Evolutionary conservation across 2,329 filamentous ascomycete genomes (phyloP).

Genomic region (Diaporthe amygdali): DNA sequence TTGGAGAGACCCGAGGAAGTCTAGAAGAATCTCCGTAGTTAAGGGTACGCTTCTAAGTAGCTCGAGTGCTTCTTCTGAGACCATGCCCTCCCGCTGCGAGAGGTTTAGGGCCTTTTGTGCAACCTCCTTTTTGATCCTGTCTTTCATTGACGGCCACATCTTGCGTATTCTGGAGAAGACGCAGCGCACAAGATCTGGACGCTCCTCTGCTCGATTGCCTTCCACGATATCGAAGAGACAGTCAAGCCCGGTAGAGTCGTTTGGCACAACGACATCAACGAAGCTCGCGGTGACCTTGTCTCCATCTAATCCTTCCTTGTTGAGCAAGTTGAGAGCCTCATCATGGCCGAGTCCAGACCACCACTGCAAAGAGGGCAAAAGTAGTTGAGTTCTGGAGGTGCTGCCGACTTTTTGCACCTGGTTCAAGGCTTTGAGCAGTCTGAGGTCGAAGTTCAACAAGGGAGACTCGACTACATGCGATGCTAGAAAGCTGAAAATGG

Average conservation of each 20-base stretch:
- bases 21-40: slow-evolving; percentile 72
- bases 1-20: slow-evolving; percentile 77
- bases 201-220: slow-evolving; percentile 43
- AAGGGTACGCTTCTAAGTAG: slow-evolving; percentile 76
- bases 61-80: slow-evolving; percentile 68
- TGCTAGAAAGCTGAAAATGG: slow-evolving; percentile 74
- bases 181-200: slow-evolving; percentile 63
- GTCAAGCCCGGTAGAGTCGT: slow-evolving; percentile 57
- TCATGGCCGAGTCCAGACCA: slow-evolving; percentile 66
- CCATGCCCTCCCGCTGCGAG: slow-evolving; percentile 49
- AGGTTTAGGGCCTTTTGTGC: slow-evolving; percentile 69
- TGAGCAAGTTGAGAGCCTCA: slow-evolving; percentile 57
- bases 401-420: slow-evolving; percentile 74
- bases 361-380: slow-evolving; percentile 76
- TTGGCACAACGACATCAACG: slow-evolving; percentile 59
- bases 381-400: slow-evolving; percentile 71
- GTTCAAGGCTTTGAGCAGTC: slow-evolving; percentile 74
- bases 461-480: slow-evolving; percentile 76
- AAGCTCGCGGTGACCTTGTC: slow-evolving; percentile 42
- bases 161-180: slow-evolving; percentile 73
- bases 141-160: slow-evolving; percentile 76
- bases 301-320: slow-evolving; percentile 38
- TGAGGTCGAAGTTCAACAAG: slow-evolving; percentile 70
- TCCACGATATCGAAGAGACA: slow-evolving; percentile 55
- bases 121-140: slow-evolving; percentile 62